Conservation (phyloP, 148 eudicot species). For the Cornus kousa region DNA sequence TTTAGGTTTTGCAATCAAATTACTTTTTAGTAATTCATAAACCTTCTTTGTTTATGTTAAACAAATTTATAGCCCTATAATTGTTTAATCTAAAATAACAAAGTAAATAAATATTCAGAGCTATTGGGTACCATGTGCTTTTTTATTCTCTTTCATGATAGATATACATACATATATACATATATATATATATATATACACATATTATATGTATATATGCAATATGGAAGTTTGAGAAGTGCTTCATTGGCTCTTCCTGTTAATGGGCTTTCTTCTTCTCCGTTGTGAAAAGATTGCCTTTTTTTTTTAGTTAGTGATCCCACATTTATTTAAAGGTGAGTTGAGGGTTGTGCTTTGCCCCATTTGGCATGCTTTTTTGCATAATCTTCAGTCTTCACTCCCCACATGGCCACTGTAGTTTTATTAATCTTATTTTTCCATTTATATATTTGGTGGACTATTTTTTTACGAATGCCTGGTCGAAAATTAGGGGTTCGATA, state of each 20-base stretch:
- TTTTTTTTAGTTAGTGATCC: neutral
- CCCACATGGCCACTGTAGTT: neutral
- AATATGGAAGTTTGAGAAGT: neutral
- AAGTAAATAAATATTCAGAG: neutral
- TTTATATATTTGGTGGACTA: neutral
- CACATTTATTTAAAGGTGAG: neutral
- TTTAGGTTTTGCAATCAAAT: neutral
- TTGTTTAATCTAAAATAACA: neutral
- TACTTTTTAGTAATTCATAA: neutral
- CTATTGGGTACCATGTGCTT: conserved; percentile 3
- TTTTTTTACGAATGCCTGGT: no score
- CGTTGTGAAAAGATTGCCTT: neutral
- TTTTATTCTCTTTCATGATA: neutral
- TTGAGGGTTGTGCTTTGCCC: conserved; percentile 12
- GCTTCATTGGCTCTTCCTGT: neutral
- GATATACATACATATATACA: no score
- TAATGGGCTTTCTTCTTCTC: neutral
- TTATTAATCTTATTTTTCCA: neutral
- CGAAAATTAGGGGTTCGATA: no score
- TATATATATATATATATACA: no score
- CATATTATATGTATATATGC: conserved; percentile 16
- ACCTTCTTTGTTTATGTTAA: no score
- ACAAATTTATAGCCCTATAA: no score
- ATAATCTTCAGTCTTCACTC: neutral
- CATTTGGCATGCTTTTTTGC: conserved; percentile 5